Base-by-base conservation (phyloP, 164 flowering plant species). In the Cinnamomum micranthum region DNA sequence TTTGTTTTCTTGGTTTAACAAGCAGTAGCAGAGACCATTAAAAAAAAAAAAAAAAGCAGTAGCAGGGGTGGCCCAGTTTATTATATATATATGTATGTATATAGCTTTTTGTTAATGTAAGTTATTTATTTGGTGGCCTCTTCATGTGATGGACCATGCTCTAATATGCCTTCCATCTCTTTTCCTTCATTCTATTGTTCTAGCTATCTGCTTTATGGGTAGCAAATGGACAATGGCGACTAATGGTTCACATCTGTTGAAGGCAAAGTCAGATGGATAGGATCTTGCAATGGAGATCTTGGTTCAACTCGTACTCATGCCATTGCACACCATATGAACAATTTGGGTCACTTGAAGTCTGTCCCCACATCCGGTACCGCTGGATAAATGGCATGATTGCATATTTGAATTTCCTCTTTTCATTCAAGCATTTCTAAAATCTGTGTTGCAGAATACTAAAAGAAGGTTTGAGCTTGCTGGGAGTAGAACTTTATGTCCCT, bases 401-500 rank as follows among this genome's bases (percentile, higher is more conserved):
- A 2, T 4, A 55, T 55, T 55, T 20, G n/a, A 60, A 41, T 31
- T 25, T 72, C 31, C 71, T 17, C 13, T 9, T 74, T 25, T 50
- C 25, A 41, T 14, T 28, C 68, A 11, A 68, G 47, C 63, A 41
- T 73, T 35, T 75, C 71, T 71, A n/a, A 71, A 0, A 55, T 70
- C 62, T 28, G 65, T 9, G 51, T 66, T 77, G 76, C 88, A 90
- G 90, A 50, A 23, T 71, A 33, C 33, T 68, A 79, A 81, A 67
- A 85, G 75, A 77, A 76, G 72, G 64, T 58, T 5, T n/a, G 79
- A 74, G 55, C 63, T 55, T 69, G 70, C 68, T 69, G 71, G 50
- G 66, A 84, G 75, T 78, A 85, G 71, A 80, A 85, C 71, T 73
- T 58, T 68, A 70, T 74, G 75, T 70, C 19, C 72, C 23, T 72